phyloP scores from a whole-genome alignment of 2,329 filamentous ascomycete species.

The Botrytis fragariae region DNA sequence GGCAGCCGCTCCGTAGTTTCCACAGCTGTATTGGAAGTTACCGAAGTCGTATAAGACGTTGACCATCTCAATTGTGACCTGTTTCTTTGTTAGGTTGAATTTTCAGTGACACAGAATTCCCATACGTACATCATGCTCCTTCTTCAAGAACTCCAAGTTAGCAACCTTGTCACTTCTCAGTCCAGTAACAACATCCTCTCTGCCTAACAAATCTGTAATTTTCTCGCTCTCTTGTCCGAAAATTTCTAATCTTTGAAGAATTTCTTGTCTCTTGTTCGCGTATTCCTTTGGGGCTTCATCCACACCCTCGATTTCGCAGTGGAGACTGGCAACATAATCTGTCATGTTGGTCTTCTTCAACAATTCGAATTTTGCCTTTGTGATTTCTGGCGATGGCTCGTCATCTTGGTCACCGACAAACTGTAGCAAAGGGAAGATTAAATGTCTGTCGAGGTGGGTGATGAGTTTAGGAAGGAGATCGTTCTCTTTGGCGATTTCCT shows the following conservation, averaged over 20 bases:
- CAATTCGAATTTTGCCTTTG: conserved; percentile 85
- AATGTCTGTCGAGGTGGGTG: conserved; percentile 87
- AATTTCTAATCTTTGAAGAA: conserved; percentile 76
- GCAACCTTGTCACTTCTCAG: conserved; percentile 95
- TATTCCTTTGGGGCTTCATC: conserved; percentile 80
- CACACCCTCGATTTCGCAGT: conserved; percentile 83
- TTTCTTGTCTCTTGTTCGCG: conserved; percentile 82
- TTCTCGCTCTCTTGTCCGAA: conserved; percentile 85
- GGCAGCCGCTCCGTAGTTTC: conserved; percentile 84
- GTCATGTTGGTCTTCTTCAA: conserved; percentile 99
- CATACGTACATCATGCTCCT: conserved; percentile 77
- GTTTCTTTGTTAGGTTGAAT: conserved; percentile 24
- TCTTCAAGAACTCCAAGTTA: conserved; percentile 97
- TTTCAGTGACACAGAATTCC: not conserved
- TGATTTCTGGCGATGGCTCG: conserved; percentile 70
- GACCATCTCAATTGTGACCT: conserved; percentile 92
- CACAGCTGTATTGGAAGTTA: conserved; percentile 96
- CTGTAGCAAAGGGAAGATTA: conserved; percentile 95
- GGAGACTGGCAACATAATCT: conserved; percentile 90
- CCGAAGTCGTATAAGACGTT: conserved; percentile 94
- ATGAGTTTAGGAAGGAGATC: conserved; percentile 80
- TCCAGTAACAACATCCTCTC: conserved; percentile 87
- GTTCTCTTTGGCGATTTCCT: conserved; percentile 48
- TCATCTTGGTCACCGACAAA: conserved; percentile 82
- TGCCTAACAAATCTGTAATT: conserved; percentile 80